These are phyloP conservation scores for Boletus speciosus DNA, from an alignment of 768 basidiomycete genomes.

Conservation along the genomic window DNA sequence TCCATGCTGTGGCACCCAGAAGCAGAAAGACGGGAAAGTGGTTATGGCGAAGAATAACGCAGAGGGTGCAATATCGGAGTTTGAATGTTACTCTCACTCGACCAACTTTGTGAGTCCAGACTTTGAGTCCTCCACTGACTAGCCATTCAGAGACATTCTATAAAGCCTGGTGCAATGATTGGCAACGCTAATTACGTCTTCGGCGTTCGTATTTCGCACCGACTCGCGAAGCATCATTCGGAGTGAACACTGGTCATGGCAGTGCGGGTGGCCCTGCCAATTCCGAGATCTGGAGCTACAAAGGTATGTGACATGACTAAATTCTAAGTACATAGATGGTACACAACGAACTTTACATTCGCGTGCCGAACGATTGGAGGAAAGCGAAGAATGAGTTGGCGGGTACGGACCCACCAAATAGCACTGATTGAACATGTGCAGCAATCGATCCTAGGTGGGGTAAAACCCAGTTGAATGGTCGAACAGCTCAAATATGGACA, in stretches of 20 bases:
- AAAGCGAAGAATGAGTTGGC: background rate
- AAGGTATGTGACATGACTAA: background rate
- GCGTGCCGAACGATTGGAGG: conserved; percentile 10
- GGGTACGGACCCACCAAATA: conserved; percentile 4
- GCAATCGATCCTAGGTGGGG: conserved; percentile 8
- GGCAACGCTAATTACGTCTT: no score
- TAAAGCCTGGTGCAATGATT: no score
- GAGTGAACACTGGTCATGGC: background rate
- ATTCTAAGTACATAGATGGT: background rate
- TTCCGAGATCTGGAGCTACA: background rate
- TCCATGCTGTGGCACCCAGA: no score
- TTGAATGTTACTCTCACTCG: no score
- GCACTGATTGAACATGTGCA: background rate
- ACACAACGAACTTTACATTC: background rate
- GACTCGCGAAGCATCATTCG: background rate
- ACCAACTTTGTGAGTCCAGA: no score
- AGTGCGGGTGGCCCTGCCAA: background rate
- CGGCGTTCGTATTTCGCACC: background rate
- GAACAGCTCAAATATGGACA: background rate
- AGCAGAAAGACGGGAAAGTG: no score
- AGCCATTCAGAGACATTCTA: no score
- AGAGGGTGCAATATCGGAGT: no score
- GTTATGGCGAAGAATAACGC: no score
- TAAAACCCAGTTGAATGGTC: background rate
- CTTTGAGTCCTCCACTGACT: no score